Percentiles rank a stretch among this genome's conserved stretches.
These are phyloP conservation scores for Parathielavia hyrcaniae DNA, from an alignment of 495 filamentous ascomycete species.

Conservation along the genomic window DNA sequence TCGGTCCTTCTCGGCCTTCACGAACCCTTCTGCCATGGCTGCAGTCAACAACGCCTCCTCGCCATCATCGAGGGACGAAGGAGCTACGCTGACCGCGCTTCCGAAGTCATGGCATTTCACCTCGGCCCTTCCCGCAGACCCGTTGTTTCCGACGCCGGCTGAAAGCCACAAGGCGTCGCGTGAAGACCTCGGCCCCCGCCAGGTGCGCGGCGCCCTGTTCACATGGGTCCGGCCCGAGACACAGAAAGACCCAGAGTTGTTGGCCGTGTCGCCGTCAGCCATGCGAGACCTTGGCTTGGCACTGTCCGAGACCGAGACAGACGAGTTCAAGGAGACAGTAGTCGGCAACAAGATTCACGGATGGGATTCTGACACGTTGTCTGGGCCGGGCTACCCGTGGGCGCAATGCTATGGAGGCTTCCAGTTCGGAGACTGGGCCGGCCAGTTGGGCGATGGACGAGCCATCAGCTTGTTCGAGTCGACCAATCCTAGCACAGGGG, in stretches of 20 bases:
- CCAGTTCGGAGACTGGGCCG: constrained; percentile 85
- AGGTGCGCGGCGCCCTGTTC: constrained; percentile 80
- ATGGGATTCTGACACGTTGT: constrained; percentile 51
- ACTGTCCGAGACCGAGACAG: constrained; percentile 56
- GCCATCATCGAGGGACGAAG: constrained; percentile 3
- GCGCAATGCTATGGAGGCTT: constrained; percentile 95
- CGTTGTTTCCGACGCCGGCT: constrained; percentile 70
- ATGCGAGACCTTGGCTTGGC: constrained; percentile 71
- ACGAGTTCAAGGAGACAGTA: constrained; percentile 70
- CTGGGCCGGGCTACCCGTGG: constrained; percentile 82
- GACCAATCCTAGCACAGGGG: constrained; percentile 65
- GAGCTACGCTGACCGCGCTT: constrained; percentile 56
- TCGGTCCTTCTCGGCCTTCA: constrained; percentile 13
- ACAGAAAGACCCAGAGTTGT: constrained; percentile 63
- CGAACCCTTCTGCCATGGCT: constrained; percentile 17
- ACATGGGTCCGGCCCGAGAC: constrained; percentile 81
- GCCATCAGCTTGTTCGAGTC: constrained; percentile 91
- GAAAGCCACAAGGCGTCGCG: constrained; percentile 73
- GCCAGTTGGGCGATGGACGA: constrained; percentile 89
- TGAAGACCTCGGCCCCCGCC: constrained; percentile 66
- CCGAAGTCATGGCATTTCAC: constrained; percentile 86
- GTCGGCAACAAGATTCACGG: constrained; percentile 73
- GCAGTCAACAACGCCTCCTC: constrained; percentile 21
- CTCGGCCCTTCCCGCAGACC: constrained; percentile 68
- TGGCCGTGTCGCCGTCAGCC: constrained; percentile 69